Conservation (phyloP, 2,329 filamentous ascomycete genomes). For the Fusarium penzigii region DNA sequence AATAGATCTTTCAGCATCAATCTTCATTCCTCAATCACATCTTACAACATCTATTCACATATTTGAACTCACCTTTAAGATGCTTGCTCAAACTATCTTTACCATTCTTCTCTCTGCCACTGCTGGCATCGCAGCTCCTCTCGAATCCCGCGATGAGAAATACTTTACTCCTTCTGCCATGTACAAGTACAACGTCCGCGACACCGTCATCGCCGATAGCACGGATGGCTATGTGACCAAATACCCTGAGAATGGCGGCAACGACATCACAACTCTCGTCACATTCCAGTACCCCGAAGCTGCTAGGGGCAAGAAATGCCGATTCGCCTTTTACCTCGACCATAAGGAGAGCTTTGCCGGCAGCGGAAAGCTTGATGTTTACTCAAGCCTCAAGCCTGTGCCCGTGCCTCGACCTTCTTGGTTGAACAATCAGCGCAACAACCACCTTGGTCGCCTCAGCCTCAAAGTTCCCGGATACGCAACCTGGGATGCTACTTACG, state of each 20-base stretch:
- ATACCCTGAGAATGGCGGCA: slow-evolving; percentile 21
- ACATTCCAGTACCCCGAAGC: slow-evolving; percentile 30
- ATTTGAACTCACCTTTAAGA: slow-evolving; percentile 6
- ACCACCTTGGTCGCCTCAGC: slow-evolving; percentile 18
- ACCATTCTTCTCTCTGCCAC: slow-evolving; percentile 18
- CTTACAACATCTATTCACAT: background rate
- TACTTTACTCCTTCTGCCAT: slow-evolving; percentile 25
- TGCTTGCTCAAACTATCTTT: slow-evolving; percentile 26
- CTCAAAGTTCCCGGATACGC: slow-evolving; percentile 5
- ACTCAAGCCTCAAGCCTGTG: slow-evolving; percentile 24
- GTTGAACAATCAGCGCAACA: slow-evolving; percentile 32
- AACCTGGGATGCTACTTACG: slow-evolving; percentile 19
- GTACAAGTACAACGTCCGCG: slow-evolving; percentile 25
- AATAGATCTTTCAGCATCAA: background rate
- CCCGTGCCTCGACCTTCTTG: slow-evolving; percentile 19
- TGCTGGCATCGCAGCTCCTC: slow-evolving; percentile 20
- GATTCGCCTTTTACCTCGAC: slow-evolving; percentile 28
- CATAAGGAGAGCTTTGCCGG: slow-evolving; percentile 17
- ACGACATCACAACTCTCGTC: slow-evolving; percentile 31
- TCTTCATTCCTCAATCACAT: background rate
- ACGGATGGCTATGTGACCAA: slow-evolving; percentile 18
- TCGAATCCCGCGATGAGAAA: slow-evolving; percentile 11
- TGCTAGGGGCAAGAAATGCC: slow-evolving; percentile 25
- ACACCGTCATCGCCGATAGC: slow-evolving; percentile 22
- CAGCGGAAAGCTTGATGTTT: slow-evolving; percentile 31